Conservation (phyloP, 2,329 filamentous ascomycete genomes). For the Fusarium hainanense region DNA sequence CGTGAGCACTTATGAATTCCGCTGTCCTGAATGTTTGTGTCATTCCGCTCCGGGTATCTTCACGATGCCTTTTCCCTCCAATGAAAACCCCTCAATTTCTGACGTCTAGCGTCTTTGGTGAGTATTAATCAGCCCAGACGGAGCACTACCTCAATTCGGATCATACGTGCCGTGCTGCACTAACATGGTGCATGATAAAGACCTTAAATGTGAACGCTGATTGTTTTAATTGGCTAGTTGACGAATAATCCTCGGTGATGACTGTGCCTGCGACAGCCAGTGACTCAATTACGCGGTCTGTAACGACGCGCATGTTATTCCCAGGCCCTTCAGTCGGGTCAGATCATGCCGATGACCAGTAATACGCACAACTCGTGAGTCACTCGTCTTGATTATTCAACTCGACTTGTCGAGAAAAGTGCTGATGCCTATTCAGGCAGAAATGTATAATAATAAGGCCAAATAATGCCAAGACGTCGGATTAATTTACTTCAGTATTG, state of each 20-base stretch:
- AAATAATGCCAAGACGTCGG: neutral
- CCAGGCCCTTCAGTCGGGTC: neutral
- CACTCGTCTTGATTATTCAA: neutral
- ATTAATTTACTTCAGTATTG: neutral
- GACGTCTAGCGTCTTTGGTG: neutral
- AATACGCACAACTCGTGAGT: constrained; percentile 4
- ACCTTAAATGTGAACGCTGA: neutral
- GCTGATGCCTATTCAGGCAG: neutral
- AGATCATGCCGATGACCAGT: constrained; percentile 10
- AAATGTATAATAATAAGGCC: constrained; percentile 2
- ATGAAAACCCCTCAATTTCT: neutral
- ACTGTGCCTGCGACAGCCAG: constrained; percentile 9
- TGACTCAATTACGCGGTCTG: constrained; percentile 23
- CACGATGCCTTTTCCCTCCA: constrained; percentile 1
- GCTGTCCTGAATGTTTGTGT: neutral
- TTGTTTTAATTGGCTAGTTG: neutral
- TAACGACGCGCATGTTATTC: neutral
- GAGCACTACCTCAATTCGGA: constrained; percentile 3
- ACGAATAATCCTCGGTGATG: neutral
- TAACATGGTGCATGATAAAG: constrained; percentile 1
- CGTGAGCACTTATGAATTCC: constrained; percentile 9
- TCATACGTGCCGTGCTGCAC: constrained; percentile 3
- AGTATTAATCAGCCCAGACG: neutral
- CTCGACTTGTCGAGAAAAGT: neutral
- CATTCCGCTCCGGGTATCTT: neutral